Evolutionary conservation across 1,284 basidiomycete genomes (phyloP).

Genomic region (Sphagnurus paluster): DNA sequence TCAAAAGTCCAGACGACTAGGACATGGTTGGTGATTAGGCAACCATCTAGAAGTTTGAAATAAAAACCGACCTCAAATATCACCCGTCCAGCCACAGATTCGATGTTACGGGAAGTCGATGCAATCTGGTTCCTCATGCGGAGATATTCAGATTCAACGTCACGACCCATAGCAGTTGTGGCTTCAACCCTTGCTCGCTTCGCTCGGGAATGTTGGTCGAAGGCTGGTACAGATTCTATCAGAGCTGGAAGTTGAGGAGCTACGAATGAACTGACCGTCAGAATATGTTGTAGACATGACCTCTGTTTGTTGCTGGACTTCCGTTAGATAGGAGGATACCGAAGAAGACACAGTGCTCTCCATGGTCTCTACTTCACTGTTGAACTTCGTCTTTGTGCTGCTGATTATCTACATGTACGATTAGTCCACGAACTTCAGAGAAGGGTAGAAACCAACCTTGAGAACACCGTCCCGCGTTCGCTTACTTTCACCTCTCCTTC

Average conservation of each 20-base stretch:
- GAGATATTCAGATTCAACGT: constrained; percentile 52
- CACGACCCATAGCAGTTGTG: constrained; percentile 46
- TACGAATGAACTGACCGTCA: constrained; percentile 39
- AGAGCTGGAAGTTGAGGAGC: constrained; percentile 1
- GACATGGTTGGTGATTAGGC: constrained; percentile 5
- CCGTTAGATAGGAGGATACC: constrained; percentile 50
- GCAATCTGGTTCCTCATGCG: constrained; percentile 48
- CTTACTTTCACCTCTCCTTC: constrained; percentile 51
- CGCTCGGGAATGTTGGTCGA: constrained; percentile 59
- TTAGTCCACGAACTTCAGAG: constrained; percentile 2
- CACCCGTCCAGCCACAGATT: constrained; percentile 44
- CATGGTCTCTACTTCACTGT: constrained; percentile 45
- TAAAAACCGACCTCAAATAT: constrained; percentile 46
- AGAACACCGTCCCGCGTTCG: constrained; percentile 55
- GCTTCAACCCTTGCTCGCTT: constrained; percentile 70
- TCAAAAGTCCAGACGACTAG: constrained; percentile 42
- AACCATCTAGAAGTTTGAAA: constrained; percentile 1
- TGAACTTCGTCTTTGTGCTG: constrained; percentile 40
- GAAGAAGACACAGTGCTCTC: constrained; percentile 47
- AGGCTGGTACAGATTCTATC: constrained; percentile 36
- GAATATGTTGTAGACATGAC: constrained; percentile 43
- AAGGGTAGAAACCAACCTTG: constrained; percentile 46
- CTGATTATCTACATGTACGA: constrained; percentile 39
- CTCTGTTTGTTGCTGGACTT: constrained; percentile 52
- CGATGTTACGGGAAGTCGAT: constrained; percentile 51